Base-by-base conservation (phyloP, 73 alveolate species). In the Stentor roeselii region DNA sequence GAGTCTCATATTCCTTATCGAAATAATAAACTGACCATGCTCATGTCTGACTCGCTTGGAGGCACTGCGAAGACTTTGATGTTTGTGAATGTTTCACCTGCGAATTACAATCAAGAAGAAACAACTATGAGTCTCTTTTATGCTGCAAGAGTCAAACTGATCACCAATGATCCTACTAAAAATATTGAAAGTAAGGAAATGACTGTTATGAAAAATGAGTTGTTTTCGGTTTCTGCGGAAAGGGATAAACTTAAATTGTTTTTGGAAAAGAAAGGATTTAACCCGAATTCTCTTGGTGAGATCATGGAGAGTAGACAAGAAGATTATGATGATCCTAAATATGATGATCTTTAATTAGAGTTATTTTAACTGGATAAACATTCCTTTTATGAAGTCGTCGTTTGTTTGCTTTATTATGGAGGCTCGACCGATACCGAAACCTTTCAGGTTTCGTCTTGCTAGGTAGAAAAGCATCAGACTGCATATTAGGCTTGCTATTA, bases 1-100 rank as follows among this genome's bases (percentile, higher is more conserved):
- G 36, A 85, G 39, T 83, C 82, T 50, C 90, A 84, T 31, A 89
- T 92, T 0, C 98, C 99, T 15, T 95, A 87, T 83, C 90, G 99
- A 86, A 92, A 92, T 82, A 91, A 95, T 31, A 94, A 90, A 76
- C 88, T 95, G 2, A 95, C 99, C n/a, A 88, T 84, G 38, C 60
- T 88, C 3, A 83, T 96, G 84, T 92, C 90, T 40, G 98, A 95
- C 76, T 92, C 96, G 39, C 76, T 96, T 77, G 99, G 98, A 74
- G 99, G 99, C 31, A 95, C 91, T 85, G 98, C 99, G 0, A 96
- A 96, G 86, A 96, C 99, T 3, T 89, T 96, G 30, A 95, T 96
- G 98, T 90, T 96, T 86, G 99, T 95, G 27, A 96, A 96, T 32
- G 89, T 96, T 27, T 92, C 98, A 67, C 98, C 99, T 31, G 88